Conservation (phyloP, 768 basidiomycete species). For the Termitomyces sp. region DNA sequence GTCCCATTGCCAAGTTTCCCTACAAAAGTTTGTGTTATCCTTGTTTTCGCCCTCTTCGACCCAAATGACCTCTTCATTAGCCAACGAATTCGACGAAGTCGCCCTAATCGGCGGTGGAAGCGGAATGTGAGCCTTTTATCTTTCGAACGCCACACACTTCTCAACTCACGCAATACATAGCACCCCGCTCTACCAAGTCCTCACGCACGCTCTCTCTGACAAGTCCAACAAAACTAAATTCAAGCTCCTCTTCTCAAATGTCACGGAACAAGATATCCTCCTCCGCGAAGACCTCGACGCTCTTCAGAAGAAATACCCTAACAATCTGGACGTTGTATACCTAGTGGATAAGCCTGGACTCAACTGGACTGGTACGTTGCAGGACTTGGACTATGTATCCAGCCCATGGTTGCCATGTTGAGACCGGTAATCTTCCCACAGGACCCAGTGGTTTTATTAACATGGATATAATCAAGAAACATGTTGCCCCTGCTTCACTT, state of each 20-base stretch:
- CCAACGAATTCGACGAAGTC: conserved; percentile 81
- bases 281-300: conserved; percentile 74
- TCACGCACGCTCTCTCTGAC: conserved; percentile 69
- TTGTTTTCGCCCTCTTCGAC: not conserved
- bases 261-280: conserved; percentile 87
- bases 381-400: not conserved
- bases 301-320: conserved; percentile 63
- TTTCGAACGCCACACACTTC: conserved; percentile 7
- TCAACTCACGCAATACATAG: conserved; percentile 28
- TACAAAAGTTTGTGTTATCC: conserved; percentile 59
- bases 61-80: conserved; percentile 30
- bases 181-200: conserved; percentile 81
- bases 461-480: conserved; percentile 65
- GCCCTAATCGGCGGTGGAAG: conserved; percentile 91
- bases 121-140: conserved; percentile 62
- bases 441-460: conserved; percentile 75
- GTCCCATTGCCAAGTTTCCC: conserved; percentile 83
- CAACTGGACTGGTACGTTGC: conserved; percentile 48
- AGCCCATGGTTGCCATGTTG: not conserved
- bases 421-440: conserved; percentile 10
- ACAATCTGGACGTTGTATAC: conserved; percentile 80
- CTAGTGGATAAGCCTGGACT: conserved; percentile 72
- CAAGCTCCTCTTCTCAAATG: conserved; percentile 88
- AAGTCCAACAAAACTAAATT: conserved; percentile 89
- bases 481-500: conserved; percentile 60